Evolutionary conservation across 345 rosid species (phyloP).

Genomic region (Citrus inodora): DNA sequence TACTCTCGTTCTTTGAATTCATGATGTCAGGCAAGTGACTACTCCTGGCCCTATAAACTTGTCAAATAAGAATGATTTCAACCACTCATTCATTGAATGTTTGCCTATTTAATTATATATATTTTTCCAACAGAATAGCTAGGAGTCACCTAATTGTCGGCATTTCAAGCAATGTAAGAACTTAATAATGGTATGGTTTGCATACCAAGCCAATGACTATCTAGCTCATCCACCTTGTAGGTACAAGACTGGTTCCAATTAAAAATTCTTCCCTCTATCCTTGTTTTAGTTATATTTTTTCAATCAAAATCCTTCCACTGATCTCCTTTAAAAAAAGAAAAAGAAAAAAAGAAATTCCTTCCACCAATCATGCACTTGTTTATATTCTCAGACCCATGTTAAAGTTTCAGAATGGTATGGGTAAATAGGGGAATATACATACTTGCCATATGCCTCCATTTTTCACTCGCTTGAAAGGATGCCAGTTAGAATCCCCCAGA

Average conservation of each 20-base stretch:
- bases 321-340: too few species aligned
- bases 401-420: not conserved
- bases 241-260: not conserved
- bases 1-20: not conserved
- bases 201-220: not conserved
- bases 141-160: not conserved
- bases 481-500: slow-evolving; percentile 21
- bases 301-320: not conserved
- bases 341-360: too few species aligned
- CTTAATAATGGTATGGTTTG: not conserved
- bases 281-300: not conserved
- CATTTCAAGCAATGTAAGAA: not conserved
- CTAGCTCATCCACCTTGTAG: not conserved
- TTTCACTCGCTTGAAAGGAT: slow-evolving; percentile 15
- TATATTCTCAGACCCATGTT: not conserved
- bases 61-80: not conserved
- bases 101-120: not conserved
- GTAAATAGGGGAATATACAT: not conserved
- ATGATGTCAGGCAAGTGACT: not conserved
- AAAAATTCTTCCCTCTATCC: not conserved
- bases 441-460: slow-evolving; percentile 15
- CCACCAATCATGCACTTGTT: not conserved
- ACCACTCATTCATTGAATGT: not conserved
- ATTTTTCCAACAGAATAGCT: not conserved
- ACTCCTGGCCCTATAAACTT: not conserved